Evolutionary conservation across 2,329 filamentous ascomycete species (phyloP).

Genomic region (Ustilaginoidea virens): DNA sequence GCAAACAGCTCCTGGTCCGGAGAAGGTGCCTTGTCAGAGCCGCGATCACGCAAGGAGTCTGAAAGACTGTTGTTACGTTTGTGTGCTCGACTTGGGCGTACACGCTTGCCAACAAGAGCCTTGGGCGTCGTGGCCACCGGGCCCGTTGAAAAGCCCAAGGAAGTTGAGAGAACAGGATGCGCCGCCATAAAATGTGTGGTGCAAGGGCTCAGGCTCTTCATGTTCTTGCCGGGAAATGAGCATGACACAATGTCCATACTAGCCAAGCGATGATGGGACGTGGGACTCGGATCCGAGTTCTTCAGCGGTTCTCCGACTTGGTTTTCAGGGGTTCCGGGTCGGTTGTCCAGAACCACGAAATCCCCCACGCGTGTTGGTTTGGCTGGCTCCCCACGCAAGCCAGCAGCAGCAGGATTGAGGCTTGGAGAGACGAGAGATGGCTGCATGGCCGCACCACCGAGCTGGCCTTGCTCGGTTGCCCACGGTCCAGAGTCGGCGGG

Average conservation of each 20-base stretch:
- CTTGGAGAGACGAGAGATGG: too few relatives aligned
- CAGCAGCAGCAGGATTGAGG: too few relatives aligned
- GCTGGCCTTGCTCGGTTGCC: conserved; percentile 26
- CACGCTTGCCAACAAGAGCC: conserved; percentile 40
- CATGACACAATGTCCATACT: conserved; percentile 49
- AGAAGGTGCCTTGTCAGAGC: conserved; percentile 30
- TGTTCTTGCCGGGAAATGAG: conserved; percentile 41
- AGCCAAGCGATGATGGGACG: conserved; percentile 39
- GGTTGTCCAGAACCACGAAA: conserved; percentile 26
- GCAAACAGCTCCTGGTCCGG: conserved; percentile 43
- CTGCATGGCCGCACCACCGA: too few relatives aligned
- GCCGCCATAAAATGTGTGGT: conserved; percentile 30
- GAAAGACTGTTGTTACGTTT: conserved; percentile 79
- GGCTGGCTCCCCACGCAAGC: conserved; percentile 29
- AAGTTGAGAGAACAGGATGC: conserved; percentile 40
- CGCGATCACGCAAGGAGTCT: conserved; percentile 64
- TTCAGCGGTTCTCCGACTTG: conserved; percentile 10
- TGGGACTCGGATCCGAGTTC: conserved; percentile 9
- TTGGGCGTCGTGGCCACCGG: conserved; percentile 43
- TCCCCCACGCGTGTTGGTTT: conserved; percentile 30
- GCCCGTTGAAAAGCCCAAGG: conserved; percentile 28
- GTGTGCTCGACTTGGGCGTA: conserved; percentile 45
- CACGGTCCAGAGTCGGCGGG: conserved; percentile 37
- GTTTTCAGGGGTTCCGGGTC: conserved; percentile 32
- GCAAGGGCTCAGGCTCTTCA: conserved; percentile 23